Percentiles rank a stretch among this genome's conserved stretches.
Evolutionary conservation across 2,329 filamentous ascomycete species (phyloP).

Genomic region (Ophiocordyceps camponoti-saundersi): DNA sequence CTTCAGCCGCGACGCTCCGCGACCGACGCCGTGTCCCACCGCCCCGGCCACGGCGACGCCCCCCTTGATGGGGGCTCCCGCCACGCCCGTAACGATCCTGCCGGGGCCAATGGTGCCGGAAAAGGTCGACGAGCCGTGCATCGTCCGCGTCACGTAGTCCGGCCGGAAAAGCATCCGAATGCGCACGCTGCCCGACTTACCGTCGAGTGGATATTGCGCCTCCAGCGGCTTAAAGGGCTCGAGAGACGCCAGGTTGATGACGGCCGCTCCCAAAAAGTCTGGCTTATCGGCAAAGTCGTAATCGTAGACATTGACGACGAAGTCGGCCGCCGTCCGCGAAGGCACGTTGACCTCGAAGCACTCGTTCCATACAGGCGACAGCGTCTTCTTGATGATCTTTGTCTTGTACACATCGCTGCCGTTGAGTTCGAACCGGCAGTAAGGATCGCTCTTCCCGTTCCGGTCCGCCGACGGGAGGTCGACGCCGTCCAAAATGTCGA

Average conservation of each 20-base stretch:
- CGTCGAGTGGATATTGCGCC: slow-evolving; percentile 59
- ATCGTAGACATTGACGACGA: slow-evolving; percentile 73
- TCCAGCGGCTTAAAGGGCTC: slow-evolving; percentile 77
- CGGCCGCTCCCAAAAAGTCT: slow-evolving; percentile 66
- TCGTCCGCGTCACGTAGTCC: slow-evolving; percentile 70
- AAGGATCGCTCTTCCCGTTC: slow-evolving; percentile 94
- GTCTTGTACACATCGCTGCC: slow-evolving; percentile 88
- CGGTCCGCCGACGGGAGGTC: slow-evolving; percentile 87
- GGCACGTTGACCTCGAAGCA: slow-evolving; percentile 74
- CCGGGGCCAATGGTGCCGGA: slow-evolving; percentile 80
- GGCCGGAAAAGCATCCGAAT: slow-evolving; percentile 84
- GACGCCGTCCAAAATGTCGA: slow-evolving; percentile 76
- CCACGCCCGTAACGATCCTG: slow-evolving; percentile 67
- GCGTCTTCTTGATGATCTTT: slow-evolving; percentile 89
- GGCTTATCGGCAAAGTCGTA: slow-evolving; percentile 96
- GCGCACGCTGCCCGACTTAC: slow-evolving; percentile 72
- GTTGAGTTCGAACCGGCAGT: slow-evolving; percentile 85
- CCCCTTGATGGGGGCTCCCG: slow-evolving; percentile 86
- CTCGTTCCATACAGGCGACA: slow-evolving; percentile 91
- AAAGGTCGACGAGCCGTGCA: slow-evolving; percentile 87
- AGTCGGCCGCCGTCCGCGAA: slow-evolving; percentile 70
- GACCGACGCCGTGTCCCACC: slow-evolving; percentile 66
- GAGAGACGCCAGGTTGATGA: slow-evolving; percentile 60
- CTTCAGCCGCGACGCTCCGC: slow-evolving; percentile 79
- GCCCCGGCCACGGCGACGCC: slow-evolving; percentile 57